Percentiles rank a stretch among this genome's conserved stretches.
These are phyloP conservation scores for Teunomyces stri DNA, from an alignment of 805 yeast species.

Conservation along the genomic window DNA sequence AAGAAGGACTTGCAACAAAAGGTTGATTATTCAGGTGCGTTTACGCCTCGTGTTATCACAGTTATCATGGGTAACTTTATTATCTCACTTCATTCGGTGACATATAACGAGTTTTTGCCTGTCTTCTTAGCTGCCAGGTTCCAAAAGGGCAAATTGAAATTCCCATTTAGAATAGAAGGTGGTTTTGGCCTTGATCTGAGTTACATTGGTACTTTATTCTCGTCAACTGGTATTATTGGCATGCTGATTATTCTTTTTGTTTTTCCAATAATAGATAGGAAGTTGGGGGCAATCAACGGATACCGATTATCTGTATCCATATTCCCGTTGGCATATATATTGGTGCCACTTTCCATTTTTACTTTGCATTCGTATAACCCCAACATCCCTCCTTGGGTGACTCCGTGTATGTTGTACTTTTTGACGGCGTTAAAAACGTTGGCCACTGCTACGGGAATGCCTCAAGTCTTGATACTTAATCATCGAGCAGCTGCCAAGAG, in stretches of 20 bases:
- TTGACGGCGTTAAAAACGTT: conserved; percentile 32
- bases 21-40: conserved; percentile 14
- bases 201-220: conserved; percentile 34
- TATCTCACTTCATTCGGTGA: conserved; percentile 30
- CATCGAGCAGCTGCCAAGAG: conserved; percentile 34
- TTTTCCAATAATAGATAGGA: conserved; percentile 34
- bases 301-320: conserved; percentile 30
- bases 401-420: conserved; percentile 25
- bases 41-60: conserved; percentile 30
- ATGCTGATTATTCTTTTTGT: conserved; percentile 27
- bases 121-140: conserved; percentile 34
- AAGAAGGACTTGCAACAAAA: conserved; percentile 2
- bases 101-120: conserved; percentile 37
- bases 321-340: conserved; percentile 31
- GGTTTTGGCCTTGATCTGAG: conserved; percentile 34
- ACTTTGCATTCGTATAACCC: conserved; percentile 27
- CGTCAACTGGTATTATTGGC: conserved; percentile 37
- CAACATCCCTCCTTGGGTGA: conserved; percentile 27
- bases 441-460: conserved; percentile 35
- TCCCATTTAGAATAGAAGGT: conserved; percentile 36
- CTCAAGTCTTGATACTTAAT: conserved; percentile 32
- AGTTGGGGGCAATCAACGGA: conserved; percentile 29
- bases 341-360: conserved; percentile 31
- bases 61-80: conserved; percentile 34
- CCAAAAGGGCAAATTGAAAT: conserved; percentile 22